phyloP scores from a whole-genome alignment of 2,329 filamentous ascomycete genomes.

The Sphaerulina vaccinii region DNA sequence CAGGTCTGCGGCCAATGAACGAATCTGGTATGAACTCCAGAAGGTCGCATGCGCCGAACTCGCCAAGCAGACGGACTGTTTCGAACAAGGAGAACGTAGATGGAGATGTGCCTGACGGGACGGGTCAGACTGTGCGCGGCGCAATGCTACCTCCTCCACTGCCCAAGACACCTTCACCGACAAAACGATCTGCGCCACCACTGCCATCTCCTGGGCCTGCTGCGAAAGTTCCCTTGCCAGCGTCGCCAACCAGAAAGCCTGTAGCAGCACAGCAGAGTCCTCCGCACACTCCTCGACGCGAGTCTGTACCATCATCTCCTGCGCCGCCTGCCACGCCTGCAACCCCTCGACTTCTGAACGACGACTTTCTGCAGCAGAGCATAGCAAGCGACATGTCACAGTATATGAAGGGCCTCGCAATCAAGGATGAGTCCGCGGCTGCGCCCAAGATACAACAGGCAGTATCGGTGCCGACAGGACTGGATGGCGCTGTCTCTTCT shows the following conservation, averaged over 20 bases:
- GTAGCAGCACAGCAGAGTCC: constrained; percentile 36
- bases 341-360: constrained; percentile 38
- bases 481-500: constrained; percentile 16
- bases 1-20: constrained; percentile 71
- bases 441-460: constrained; percentile 24
- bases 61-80: constrained; percentile 36
- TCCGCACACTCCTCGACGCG: constrained; percentile 31
- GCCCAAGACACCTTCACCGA: constrained; percentile 44
- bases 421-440: constrained; percentile 36
- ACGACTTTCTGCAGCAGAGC: constrained; percentile 50
- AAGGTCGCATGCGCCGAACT: constrained; percentile 42
- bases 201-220: constrained; percentile 43
- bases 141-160: constrained; percentile 39
- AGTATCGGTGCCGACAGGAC: constrained; percentile 4
- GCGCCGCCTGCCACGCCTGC: constrained; percentile 36
- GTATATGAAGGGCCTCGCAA: constrained; percentile 38
- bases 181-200: constrained; percentile 37
- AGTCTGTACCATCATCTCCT: constrained; percentile 34
- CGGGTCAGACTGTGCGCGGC: constrained; percentile 19
- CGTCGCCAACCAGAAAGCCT: constrained; percentile 46
- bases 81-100: constrained; percentile 38
- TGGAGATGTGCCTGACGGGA: constrained; percentile 34
- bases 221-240: constrained; percentile 46
- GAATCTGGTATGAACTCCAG: constrained; percentile 78
- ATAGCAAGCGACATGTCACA: constrained; percentile 47